These are phyloP conservation scores for Lentinus tigrinus DNA, from an alignment of 768 basidiomycete species.

Conservation along the genomic window DNA sequence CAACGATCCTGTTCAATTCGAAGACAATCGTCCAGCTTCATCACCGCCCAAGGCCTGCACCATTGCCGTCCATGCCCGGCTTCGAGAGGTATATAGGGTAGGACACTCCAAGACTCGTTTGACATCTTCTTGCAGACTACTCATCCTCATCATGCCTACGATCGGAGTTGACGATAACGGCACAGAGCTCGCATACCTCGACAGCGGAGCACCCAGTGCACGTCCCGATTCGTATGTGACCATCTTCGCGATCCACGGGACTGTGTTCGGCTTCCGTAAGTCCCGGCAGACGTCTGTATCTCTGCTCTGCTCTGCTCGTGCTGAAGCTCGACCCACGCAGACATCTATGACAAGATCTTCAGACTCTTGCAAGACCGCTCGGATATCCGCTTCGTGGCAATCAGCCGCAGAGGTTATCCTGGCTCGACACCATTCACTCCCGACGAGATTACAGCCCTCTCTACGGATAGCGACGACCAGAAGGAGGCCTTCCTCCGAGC, in stretches of 20 bases:
- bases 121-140: too few species aligned
- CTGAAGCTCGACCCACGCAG: background rate
- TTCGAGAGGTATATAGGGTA: too few species aligned
- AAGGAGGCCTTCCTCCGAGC: slow-evolving; percentile 28
- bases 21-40: too few species aligned
- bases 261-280: background rate
- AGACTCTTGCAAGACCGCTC: background rate
- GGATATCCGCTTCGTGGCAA: slow-evolving; percentile 21
- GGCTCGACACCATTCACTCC: slow-evolving; percentile 23
- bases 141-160: background rate
- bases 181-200: background rate
- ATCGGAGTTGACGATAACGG: background rate
- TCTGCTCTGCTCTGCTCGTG: background rate
- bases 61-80: too few species aligned
- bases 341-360: background rate
- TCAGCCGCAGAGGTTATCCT: slow-evolving; percentile 26
- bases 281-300: background rate
- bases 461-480: slow-evolving; percentile 8
- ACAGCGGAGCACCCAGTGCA: background rate
- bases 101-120: too few species aligned
- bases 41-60: too few species aligned
- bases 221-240: background rate
- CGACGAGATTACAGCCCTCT: slow-evolving; percentile 8
- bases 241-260: slow-evolving; percentile 8
- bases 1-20: too few species aligned